phyloP scores from a whole-genome alignment of 1,139 yeast genomes.

The Nakaseomyces bracarensis region DNA sequence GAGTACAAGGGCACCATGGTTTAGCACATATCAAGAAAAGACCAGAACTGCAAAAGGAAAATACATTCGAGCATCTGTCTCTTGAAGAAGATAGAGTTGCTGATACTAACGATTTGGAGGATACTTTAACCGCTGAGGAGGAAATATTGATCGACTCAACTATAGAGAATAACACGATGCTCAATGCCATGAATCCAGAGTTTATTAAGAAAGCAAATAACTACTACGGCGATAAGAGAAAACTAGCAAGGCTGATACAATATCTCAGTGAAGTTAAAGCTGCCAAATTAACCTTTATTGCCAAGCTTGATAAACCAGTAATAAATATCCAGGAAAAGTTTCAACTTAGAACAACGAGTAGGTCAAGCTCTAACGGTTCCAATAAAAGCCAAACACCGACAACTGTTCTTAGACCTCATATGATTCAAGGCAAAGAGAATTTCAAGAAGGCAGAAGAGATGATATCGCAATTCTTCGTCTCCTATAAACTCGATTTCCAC shows the following conservation, averaged over 20 bases:
- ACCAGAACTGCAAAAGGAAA: not conserved
- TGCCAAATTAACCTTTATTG: slow-evolving; percentile 1
- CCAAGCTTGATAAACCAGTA: not conserved
- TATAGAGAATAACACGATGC: slow-evolving; percentile 11
- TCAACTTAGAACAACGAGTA: not conserved
- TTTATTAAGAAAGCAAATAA: slow-evolving; percentile 37
- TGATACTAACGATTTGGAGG: not conserved
- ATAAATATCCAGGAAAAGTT: not conserved
- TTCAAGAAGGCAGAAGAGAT: slow-evolving; percentile 12
- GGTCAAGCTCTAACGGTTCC: not conserved
- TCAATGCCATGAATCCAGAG: slow-evolving; percentile 19
- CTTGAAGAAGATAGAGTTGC: no score
- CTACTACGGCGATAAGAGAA: slow-evolving; percentile 37
- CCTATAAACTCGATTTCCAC: slow-evolving; percentile 44
- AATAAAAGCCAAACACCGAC: not conserved
- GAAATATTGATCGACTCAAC: not conserved
- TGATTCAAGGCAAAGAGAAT: slow-evolving; percentile 11
- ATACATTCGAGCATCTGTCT: not conserved
- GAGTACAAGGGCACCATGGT: slow-evolving; percentile 19
- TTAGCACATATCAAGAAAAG: slow-evolving; percentile 14
- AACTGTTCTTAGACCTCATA: not conserved
- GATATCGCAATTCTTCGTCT: slow-evolving; percentile 16
- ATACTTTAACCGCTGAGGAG: not conserved
- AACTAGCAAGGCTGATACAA: slow-evolving; percentile 28
- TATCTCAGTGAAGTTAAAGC: slow-evolving; percentile 1